Evolutionary conservation across 2,329 filamentous ascomycete species (phyloP).

Genomic region (Sphaerulina vaccinii): DNA sequence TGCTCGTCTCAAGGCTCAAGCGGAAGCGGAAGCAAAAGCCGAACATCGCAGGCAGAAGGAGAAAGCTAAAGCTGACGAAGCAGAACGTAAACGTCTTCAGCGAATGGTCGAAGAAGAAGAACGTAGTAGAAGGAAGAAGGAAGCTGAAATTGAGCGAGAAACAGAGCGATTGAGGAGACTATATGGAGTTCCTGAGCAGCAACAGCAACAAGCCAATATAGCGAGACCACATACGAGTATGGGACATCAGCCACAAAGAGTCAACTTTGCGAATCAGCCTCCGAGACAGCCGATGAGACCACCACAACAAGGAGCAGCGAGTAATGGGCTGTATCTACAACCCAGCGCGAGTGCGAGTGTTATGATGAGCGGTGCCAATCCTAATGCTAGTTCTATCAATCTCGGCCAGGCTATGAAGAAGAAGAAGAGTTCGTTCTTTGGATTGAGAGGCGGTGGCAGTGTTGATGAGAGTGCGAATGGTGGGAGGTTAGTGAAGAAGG

Average conservation of each 20-base stretch:
- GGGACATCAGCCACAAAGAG: conserved; percentile 13
- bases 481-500: conserved; percentile 43
- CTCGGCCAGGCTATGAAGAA: conserved; percentile 24
- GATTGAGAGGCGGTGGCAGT: conserved; percentile 33
- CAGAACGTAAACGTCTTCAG: conserved; percentile 56
- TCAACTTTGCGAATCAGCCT: neutral
- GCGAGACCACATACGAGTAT: conserved; percentile 7
- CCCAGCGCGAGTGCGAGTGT: conserved; percentile 31
- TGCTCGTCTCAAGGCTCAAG: conserved; percentile 45
- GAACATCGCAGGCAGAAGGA: conserved; percentile 52
- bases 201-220: conserved; percentile 16
- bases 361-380: conserved; percentile 38
- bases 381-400: conserved; percentile 19
- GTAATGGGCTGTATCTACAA: conserved; percentile 34
- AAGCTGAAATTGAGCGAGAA: conserved; percentile 65
- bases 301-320: neutral
- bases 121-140: conserved; percentile 51
- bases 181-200: conserved; percentile 57
- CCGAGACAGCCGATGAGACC: neutral
- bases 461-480: conserved; percentile 26
- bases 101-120: conserved; percentile 57
- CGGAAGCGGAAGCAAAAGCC: conserved; percentile 49
- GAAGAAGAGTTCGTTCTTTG: conserved; percentile 42
- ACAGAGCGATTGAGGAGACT: conserved; percentile 69
- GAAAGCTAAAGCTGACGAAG: conserved; percentile 59